Conservation (phyloP, 805 yeast species). For the Candida insectalens region DNA sequence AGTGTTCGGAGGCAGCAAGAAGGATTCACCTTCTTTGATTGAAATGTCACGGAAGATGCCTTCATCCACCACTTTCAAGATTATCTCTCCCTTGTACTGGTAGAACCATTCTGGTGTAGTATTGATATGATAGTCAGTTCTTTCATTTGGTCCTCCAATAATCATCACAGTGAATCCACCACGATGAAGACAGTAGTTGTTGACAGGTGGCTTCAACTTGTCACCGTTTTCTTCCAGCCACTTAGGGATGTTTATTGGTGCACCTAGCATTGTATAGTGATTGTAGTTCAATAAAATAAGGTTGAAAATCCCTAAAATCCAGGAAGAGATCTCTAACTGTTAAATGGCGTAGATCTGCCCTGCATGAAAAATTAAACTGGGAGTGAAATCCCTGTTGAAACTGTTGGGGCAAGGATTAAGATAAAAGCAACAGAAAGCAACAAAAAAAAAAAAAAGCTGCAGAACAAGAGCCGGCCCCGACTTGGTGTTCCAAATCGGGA, state of each 20-base stretch:
- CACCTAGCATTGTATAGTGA: constrained; percentile 33
- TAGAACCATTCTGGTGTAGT: constrained; percentile 93
- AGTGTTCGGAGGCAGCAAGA: constrained; percentile 69
- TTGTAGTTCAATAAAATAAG: background rate
- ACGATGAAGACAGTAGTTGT: constrained; percentile 79
- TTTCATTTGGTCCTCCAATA: constrained; percentile 91
- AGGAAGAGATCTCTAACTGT: too few relatives aligned
- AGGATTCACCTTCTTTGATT: constrained; percentile 83
- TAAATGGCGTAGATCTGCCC: too few relatives aligned
- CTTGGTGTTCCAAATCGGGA: too few relatives aligned
- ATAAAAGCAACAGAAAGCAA: too few relatives aligned
- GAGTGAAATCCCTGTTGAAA: too few relatives aligned
- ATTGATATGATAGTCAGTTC: constrained; percentile 89
- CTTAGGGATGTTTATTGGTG: constrained; percentile 65
- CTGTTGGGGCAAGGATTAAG: too few relatives aligned
- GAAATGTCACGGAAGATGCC: constrained; percentile 67
- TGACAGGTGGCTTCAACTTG: constrained; percentile 83
- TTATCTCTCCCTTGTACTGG: constrained; percentile 81
- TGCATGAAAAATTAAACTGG: too few relatives aligned
- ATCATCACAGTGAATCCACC: constrained; percentile 94
- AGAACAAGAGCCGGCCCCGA: too few relatives aligned
- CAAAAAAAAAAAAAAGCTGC: too few relatives aligned
- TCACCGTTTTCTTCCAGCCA: constrained; percentile 77
- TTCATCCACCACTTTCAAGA: constrained; percentile 70
- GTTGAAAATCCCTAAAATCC: background rate